Evolutionary conservation across 768 basidiomycete species (phyloP).

Genomic region (Xanthoconium purpureum): DNA sequence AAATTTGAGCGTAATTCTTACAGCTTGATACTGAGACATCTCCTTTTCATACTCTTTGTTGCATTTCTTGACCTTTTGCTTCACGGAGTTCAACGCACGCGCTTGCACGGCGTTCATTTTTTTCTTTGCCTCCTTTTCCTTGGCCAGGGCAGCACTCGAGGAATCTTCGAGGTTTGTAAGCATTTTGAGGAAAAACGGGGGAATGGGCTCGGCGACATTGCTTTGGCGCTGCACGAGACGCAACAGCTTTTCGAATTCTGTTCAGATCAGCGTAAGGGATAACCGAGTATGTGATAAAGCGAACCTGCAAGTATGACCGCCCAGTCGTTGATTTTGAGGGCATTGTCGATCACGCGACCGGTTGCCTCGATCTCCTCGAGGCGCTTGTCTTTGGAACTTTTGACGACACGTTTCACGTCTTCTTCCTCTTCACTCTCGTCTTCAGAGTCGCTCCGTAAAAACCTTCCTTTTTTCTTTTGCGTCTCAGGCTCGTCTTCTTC

Average conservation of each 20-base stretch:
- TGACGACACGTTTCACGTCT: constrained; percentile 65
- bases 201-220: constrained; percentile 81
- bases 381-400: constrained; percentile 87
- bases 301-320: constrained; percentile 82
- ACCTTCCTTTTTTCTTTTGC: constrained; percentile 40
- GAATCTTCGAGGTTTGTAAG: constrained; percentile 73
- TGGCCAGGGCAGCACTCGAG: constrained; percentile 66
- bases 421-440: constrained; percentile 65
- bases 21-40: constrained; percentile 75
- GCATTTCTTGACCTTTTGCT: constrained; percentile 93
- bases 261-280: constrained; percentile 4
- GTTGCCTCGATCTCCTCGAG: constrained; percentile 93
- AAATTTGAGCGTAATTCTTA: constrained; percentile 32
- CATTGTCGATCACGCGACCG: constrained; percentile 91
- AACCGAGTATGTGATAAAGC: constrained; percentile 20
- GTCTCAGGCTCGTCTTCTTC: constrained; percentile 52
- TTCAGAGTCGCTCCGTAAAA: constrained; percentile 45
- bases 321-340: constrained; percentile 96
- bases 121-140: constrained; percentile 90
- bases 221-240: constrained; percentile 88
- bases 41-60: constrained; percentile 84
- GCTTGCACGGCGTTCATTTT: constrained; percentile 95
- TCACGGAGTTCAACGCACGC: constrained; percentile 94
- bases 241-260: constrained; percentile 94
- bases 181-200: constrained; percentile 80